Base-by-base conservation (phyloP, 2,329 filamentous ascomycete species). In the Emydomyces testavorans region DNA sequence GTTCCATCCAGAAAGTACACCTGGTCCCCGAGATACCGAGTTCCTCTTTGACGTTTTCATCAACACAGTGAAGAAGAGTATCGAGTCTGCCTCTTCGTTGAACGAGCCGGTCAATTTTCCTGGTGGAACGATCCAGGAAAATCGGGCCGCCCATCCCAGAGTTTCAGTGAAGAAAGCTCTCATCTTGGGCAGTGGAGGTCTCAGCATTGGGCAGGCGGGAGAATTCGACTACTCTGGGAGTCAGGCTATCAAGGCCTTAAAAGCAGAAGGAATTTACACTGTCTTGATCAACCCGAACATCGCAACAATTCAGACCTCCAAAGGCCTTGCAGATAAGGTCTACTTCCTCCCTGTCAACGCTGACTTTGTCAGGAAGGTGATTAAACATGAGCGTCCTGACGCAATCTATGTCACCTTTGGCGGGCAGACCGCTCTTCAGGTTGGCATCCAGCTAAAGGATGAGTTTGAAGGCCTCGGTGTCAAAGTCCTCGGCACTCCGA, bases 221-320 rank as follows among this genome's bases (percentile, higher is more conserved):
- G 92, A 98, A 67, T 98, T 98, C 57, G 92, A 98, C 65, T 98
- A 98, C 72, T 96, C 92, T 46, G 92, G 92, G 54, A 93, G 85
- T 66, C 92, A 98, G 68, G 92, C 90, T 38, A 96, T 98, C 74
- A 98, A 98, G 73, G 92, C 92, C 31, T 65, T 98, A 59, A 96
- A 96, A 70, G 85, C 96, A 66, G 92, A 96, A 69, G 90, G 89
- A 52, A 95, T 96, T 60, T 96, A 95, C 73, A 95, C 92, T 2
- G 83, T 98, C 54, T 74, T 98, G 54, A 96, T 98, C 76, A 98
- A 98, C 71, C 92, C 92, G 50, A 98, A 98, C 65, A 96, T 98
- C 64, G 92, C 92, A 56, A 98, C 92, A 0, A 96, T 96, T 53
- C 92, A 98, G 67, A 98, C 92, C 3, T 96, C 92, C 46, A 95